These are phyloP conservation scores for Mollisiaceae sp. DNA, from an alignment of 2,329 filamentous ascomycete genomes.

Conservation along the genomic window DNA sequence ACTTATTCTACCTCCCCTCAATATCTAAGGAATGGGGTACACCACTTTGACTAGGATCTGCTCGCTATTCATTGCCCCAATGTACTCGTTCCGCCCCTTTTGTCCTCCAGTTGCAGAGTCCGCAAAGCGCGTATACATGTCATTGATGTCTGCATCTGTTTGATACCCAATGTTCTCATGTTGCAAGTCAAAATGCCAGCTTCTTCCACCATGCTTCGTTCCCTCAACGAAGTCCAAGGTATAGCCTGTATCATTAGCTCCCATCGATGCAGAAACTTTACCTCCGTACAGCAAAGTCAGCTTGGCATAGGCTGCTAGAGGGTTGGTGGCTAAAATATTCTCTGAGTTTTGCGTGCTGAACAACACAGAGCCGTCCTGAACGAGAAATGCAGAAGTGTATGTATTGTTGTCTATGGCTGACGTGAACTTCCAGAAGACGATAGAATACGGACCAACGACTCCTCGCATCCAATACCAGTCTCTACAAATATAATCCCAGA, in stretches of 20 bases:
- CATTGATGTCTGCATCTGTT: neutral
- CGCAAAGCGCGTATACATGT: neutral
- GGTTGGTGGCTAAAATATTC: neutral
- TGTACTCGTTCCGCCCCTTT: neutral
- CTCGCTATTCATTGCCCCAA: neutral
- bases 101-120: neutral
- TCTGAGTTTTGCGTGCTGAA: constrained; percentile 2
- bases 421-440: constrained; percentile 4
- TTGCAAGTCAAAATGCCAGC: neutral
- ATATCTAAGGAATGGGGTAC: neutral
- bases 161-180: neutral
- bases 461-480: constrained; percentile 10
- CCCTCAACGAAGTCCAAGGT: neutral
- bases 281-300: neutral
- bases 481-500: constrained; percentile 5
- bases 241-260: neutral
- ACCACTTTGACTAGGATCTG: neutral
- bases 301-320: neutral
- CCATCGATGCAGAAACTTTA: neutral
- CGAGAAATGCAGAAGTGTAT: neutral
- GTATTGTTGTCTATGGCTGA: constrained; percentile 5
- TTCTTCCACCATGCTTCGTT: neutral
- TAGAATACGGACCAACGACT: constrained; percentile 6
- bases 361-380: neutral
- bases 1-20: too few species aligned